Percentiles rank a stretch among this genome's conserved stretches.
phyloP scores from a whole-genome alignment of 441 rosid species.

The Adansonia grandidieri region DNA sequence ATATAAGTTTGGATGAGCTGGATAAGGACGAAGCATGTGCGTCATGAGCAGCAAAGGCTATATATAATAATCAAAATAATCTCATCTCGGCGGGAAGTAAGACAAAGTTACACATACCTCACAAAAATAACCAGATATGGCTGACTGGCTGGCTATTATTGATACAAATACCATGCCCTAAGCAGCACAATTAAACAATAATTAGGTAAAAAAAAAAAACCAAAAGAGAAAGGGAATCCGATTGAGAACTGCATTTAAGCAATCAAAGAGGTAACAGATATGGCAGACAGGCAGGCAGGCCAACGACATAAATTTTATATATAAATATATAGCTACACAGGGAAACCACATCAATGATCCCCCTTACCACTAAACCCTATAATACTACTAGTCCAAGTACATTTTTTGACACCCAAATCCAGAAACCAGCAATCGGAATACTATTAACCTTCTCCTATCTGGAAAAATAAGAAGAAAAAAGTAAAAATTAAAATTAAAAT shows the following conservation, averaged over 20 bases:
- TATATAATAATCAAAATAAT: too few species aligned
- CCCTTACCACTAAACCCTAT: conserved; percentile 27
- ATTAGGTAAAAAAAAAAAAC: too few species aligned
- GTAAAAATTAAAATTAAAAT: not conserved
- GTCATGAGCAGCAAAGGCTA: too few species aligned
- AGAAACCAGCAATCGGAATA: conserved; percentile 43
- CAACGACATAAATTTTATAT: too few species aligned
- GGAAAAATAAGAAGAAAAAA: conserved; percentile 26
- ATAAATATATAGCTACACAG: conserved; percentile 32
- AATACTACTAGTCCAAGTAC: conserved; percentile 34
- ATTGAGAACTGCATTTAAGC: conserved; percentile 33
- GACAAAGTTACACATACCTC: too few species aligned
- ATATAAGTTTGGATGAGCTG: too few species aligned
- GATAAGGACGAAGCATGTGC: too few species aligned
- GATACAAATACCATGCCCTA: too few species aligned
- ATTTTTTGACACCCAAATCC: conserved; percentile 36
- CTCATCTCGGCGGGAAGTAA: too few species aligned
- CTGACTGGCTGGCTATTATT: too few species aligned
- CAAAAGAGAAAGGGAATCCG: not conserved
- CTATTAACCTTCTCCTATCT: conserved; percentile 48
- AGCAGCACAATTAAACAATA: too few species aligned
- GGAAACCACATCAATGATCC: conserved; percentile 35
- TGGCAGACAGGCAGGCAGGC: conserved; percentile 34
- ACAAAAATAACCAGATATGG: too few species aligned
- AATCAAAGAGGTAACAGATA: conserved; percentile 27